A percentile compares a stretch with the other conserved stretches of the same genome.
These are phyloP conservation scores for Lentinus tigrinus DNA, from an alignment of 768 basidiomycete species.

Conservation along the genomic window DNA sequence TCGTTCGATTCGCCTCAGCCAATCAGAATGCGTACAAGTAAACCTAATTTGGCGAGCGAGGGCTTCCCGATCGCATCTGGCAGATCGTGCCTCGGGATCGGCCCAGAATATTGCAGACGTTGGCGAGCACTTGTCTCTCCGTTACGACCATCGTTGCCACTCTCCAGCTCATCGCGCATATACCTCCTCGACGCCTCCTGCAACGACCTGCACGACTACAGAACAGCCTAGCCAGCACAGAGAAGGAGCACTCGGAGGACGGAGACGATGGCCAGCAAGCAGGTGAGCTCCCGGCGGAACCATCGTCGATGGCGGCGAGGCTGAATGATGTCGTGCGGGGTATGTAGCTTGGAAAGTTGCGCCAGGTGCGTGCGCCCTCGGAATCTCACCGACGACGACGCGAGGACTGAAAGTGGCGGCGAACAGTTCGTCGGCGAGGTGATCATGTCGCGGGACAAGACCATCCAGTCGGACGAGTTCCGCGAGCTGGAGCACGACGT, in stretches of 20 bases:
- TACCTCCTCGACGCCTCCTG: background rate
- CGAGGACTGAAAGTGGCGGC: background rate
- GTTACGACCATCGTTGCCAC: constrained; percentile 16
- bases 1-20: constrained; percentile 8
- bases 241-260: background rate
- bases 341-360: constrained; percentile 79
- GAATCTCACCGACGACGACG: constrained; percentile 1
- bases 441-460: constrained; percentile 82
- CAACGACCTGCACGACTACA: background rate
- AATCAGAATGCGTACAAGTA: background rate
- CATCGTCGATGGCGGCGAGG: background rate
- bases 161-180: constrained; percentile 1
- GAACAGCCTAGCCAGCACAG: background rate
- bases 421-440: constrained; percentile 90
- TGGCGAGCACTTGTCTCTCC: constrained; percentile 7
- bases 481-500: constrained; percentile 81
- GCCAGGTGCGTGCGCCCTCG: constrained; percentile 55
- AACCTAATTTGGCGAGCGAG: constrained; percentile 3
- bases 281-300: constrained; percentile 41
- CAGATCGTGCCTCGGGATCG: constrained; percentile 11
- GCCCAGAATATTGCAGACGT: constrained; percentile 1
- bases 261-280: constrained; percentile 59
- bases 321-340: constrained; percentile 10
- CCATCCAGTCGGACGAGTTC: constrained; percentile 75
- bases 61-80: constrained; percentile 21